These are phyloP conservation scores for Dioscorea zingiberensis DNA, from an alignment of 106 monocot species.

Conservation along the genomic window DNA sequence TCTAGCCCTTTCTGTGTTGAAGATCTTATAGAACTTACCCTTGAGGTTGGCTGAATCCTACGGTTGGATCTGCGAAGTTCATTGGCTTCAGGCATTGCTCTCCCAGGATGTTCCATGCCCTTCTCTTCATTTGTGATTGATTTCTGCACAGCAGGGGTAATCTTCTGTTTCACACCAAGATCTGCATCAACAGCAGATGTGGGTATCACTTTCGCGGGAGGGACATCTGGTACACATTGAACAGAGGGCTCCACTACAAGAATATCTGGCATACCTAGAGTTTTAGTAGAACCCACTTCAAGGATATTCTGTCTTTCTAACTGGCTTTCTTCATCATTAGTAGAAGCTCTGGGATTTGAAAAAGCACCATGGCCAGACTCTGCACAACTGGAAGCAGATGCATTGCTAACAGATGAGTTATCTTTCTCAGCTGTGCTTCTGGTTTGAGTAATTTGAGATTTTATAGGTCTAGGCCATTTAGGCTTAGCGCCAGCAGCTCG, in stretches of 20 bases:
- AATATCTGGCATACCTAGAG: conserved; percentile 8
- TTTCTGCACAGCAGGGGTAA: conserved; percentile 24
- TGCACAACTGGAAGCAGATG: conserved; percentile 18
- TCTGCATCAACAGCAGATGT: conserved; percentile 1
- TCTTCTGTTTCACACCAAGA: conserved; percentile 23
- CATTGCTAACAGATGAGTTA: conserved; percentile 6
- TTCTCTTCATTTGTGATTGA: conserved; percentile 18
- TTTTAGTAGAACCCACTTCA: conserved; percentile 21
- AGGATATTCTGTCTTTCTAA: conserved; percentile 13
- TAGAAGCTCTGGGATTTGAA: conserved; percentile 7
- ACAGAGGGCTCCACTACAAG: conserved; percentile 14
- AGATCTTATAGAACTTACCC: conserved; percentile 39
- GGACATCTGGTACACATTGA: conserved; percentile 6
- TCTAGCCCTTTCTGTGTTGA: no score
- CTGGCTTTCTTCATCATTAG: conserved; percentile 19
- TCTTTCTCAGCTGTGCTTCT: conserved; percentile 35
- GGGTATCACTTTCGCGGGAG: conserved; percentile 31
- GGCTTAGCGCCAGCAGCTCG: conserved; percentile 24
- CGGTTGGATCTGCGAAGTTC: conserved; percentile 92
- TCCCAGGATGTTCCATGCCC: conserved; percentile 21
- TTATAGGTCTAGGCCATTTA: conserved; percentile 34
- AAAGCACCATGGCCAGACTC: conserved; percentile 14
- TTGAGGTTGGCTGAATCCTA: conserved; percentile 88
- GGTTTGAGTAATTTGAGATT: conserved; percentile 26
- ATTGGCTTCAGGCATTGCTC: conserved; percentile 17